Base-by-base conservation (phyloP, 441 rosid genomes). In the Erodium moschatum region DNA sequence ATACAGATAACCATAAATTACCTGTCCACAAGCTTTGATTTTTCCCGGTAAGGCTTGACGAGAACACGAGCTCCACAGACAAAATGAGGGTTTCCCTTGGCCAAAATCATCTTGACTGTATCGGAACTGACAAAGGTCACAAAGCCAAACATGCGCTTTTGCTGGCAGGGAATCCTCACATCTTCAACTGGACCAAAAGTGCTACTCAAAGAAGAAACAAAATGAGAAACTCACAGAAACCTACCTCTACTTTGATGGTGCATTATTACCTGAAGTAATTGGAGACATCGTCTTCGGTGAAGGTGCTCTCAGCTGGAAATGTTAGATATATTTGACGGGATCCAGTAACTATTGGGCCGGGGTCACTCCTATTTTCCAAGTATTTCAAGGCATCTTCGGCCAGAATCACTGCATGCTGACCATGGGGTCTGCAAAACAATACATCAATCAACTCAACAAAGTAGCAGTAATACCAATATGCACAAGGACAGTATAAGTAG, bases 21-120 rank as follows among this genome's bases (percentile, higher is more conserved):
- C 89, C 87, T 87, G 77, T 81, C 89, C 70, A 84, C 61, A 20
- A 87, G 81, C 76, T 85, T 90, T 4, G 97, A 85, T 75, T 87
- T 93, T 74, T 94, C 98, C 76, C 90, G 78, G 75, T 94, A 94
- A 20, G 96, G 98, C 76, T 91, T 94, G 76, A 94, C 98, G 16
- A 94, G 84, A 67, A 94, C 96, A 40, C 97, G 97, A 65, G 96
- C 89, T 13, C 87, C 92, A 2, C 98, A 87, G 0, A 94, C 89
- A 54, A 84, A 88, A 86, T 94, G 98, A 58, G 97, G 96, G 75
- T 89, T 91, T 46, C 94, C 94, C 79, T 91, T 88, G 4, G 86
- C 84, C 72, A 91, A 78, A 75, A 94, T 85, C 73, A 67, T 81
- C 70, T 82, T 87, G 33, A 86, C 97, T 0, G 97, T 89, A 73